phyloP scores from a whole-genome alignment of 1,284 basidiomycete species.

The Phellopilus nigrolimitatus region DNA sequence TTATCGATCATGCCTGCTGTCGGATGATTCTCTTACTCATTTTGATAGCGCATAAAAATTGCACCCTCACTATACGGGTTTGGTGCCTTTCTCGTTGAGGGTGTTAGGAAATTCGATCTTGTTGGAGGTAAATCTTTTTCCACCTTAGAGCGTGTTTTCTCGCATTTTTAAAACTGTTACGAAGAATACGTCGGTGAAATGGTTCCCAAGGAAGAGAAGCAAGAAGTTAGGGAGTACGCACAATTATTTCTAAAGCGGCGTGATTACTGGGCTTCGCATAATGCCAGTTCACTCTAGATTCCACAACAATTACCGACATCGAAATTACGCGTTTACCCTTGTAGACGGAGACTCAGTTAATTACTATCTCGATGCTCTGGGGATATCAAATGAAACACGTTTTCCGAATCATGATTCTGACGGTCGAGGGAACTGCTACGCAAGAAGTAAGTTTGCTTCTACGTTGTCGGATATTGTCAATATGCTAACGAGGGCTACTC shows the following conservation, averaged over 20 bases:
- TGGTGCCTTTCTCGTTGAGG: not conserved
- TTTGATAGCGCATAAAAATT: not conserved
- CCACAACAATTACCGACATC: not conserved
- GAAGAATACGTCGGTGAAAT: slow-evolving; percentile 6
- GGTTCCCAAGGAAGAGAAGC: not conserved
- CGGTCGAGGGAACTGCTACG: not conserved
- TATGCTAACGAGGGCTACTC: not conserved
- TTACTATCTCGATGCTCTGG: not conserved
- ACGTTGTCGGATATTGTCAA: not conserved
- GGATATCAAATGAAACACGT: slow-evolving; percentile 10
- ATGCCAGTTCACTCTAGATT: not conserved
- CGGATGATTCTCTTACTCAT: not conserved
- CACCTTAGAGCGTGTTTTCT: not conserved
- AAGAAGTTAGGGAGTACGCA: not conserved
- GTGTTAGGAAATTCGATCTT: not conserved
- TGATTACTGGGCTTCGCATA: too few species aligned
- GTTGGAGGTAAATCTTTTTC: not conserved
- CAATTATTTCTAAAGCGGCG: not conserved
- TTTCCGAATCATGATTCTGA: slow-evolving; percentile 14
- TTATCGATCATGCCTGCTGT: not conserved
- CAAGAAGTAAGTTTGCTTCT: not conserved
- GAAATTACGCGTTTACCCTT: slow-evolving; percentile 10
- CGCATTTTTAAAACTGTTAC: not conserved
- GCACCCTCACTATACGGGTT: not conserved
- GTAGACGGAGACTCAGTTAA: not conserved